Conservation (phyloP, 2,329 filamentous ascomycete species). For the Fusarium burgessii region DNA sequence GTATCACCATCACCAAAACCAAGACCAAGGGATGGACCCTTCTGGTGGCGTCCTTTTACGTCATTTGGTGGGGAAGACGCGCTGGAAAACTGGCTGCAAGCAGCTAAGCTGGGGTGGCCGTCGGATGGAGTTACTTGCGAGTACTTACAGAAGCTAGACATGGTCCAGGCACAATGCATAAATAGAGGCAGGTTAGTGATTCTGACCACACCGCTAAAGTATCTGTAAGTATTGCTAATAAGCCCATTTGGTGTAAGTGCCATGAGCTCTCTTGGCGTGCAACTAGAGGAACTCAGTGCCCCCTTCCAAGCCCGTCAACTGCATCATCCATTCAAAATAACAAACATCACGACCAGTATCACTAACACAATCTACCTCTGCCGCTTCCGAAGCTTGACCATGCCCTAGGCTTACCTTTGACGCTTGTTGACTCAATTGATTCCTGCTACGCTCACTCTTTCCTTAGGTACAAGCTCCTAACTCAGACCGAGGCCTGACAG, state of each 20-base stretch:
- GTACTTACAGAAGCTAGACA: neutral
- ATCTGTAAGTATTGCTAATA: conserved; percentile 2
- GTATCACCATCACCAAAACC: conserved; percentile 34
- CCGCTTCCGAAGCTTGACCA: neutral
- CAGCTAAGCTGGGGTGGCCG: conserved; percentile 10
- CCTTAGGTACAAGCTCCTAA: conserved; percentile 2
- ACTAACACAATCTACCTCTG: conserved; percentile 6
- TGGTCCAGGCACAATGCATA: neutral
- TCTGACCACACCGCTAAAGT: neutral
- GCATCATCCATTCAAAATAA: conserved; percentile 33
- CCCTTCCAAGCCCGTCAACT: conserved; percentile 27
- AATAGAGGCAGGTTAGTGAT: neutral
- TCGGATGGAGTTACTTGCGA: neutral
- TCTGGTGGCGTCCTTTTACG: conserved; percentile 34
- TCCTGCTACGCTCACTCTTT: conserved; percentile 9
- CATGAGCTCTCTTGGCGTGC: conserved; percentile 31
- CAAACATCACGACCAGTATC: conserved; percentile 26
- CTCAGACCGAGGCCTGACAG: neutral
- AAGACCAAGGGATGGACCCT: conserved; percentile 17
- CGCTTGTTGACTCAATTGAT: conserved; percentile 1
- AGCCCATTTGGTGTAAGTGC: conserved; percentile 38
- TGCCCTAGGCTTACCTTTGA: neutral
- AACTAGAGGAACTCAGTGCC: conserved; percentile 19
- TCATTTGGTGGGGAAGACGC: conserved; percentile 34
- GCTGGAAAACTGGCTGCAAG: conserved; percentile 32